Conservation (phyloP, 2,329 filamentous ascomycete species). For the Hymenoscyphus fructigenus region DNA sequence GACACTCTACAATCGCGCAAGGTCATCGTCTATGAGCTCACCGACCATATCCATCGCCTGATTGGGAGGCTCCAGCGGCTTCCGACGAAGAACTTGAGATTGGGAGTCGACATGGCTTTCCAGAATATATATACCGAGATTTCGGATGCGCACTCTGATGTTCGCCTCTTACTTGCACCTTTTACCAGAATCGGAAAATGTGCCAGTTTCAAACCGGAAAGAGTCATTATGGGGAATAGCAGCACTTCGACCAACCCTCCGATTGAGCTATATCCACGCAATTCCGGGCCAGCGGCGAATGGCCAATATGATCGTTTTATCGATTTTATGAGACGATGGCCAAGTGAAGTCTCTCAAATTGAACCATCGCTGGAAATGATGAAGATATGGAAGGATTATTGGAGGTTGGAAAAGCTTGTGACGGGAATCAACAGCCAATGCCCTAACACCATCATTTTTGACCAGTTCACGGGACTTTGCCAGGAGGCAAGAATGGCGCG, state of each 20-base stretch:
- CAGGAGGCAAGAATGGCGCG: slow-evolving; percentile 8
- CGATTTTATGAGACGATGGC: slow-evolving; percentile 9
- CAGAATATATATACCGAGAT: neutral
- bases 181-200: slow-evolving; percentile 10
- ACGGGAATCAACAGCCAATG: slow-evolving; percentile 16
- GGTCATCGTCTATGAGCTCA: slow-evolving; percentile 19
- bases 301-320: slow-evolving; percentile 6
- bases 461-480: slow-evolving; percentile 5
- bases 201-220: neutral
- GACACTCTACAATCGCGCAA: neutral
- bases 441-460: neutral
- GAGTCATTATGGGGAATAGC: neutral
- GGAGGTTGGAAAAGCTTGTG: slow-evolving; percentile 22
- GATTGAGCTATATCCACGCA: neutral
- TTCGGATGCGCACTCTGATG: neutral
- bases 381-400: slow-evolving; percentile 21
- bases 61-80: slow-evolving; percentile 16
- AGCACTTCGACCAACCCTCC: neutral
- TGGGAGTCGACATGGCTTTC: neutral
- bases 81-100: neutral
- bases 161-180: slow-evolving; percentile 8
- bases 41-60: slow-evolving; percentile 22
- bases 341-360: slow-evolving; percentile 16
- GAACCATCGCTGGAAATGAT: slow-evolving; percentile 7
- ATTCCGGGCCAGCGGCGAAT: neutral